Evolutionary conservation across 1,284 basidiomycete genomes (phyloP).

Genomic region (Ganoderma meredithae): DNA sequence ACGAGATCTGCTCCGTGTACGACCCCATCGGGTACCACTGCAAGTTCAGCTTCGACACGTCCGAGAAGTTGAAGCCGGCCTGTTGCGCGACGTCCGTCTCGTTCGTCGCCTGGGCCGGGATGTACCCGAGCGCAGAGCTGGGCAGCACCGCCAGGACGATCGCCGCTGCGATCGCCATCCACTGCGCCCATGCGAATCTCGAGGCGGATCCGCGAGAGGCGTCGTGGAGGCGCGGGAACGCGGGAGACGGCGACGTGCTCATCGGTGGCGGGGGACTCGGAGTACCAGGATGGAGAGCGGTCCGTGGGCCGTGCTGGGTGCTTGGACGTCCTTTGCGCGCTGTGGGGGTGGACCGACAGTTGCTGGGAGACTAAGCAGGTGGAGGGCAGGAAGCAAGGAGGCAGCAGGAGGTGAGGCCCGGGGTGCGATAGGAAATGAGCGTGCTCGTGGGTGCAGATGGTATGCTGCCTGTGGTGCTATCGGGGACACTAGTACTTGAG

Average conservation of each 20-base stretch:
- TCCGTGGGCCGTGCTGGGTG: neutral
- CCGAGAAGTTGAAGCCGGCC: conserved; percentile 58
- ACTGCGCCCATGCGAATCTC: neutral
- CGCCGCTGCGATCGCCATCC: conserved; percentile 4
- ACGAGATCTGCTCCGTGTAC: conserved; percentile 61
- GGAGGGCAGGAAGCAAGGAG: neutral
- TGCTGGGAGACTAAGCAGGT: neutral
- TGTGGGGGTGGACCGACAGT: neutral
- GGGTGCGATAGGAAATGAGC: neutral
- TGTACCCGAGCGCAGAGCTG: conserved; percentile 51
- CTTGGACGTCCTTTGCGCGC: neutral
- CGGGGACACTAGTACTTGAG: neutral
- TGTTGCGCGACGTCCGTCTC: conserved; percentile 59
- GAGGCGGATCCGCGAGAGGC: neutral
- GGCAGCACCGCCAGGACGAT: conserved; percentile 8
- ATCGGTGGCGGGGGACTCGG: conserved; percentile 3
- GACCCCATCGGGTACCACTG: conserved; percentile 65
- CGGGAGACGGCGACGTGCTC: conserved; percentile 43
- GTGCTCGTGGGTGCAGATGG: neutral
- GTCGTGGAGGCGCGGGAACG: neutral
- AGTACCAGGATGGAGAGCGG: neutral
- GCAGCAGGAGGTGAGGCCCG: conserved; percentile 1
- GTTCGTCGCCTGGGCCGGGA: conserved; percentile 79
- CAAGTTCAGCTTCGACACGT: conserved; percentile 64
- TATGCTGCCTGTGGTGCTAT: neutral